Conservation (phyloP, 2,329 filamentous ascomycete genomes). For the Sclerotinia nivalis region DNA sequence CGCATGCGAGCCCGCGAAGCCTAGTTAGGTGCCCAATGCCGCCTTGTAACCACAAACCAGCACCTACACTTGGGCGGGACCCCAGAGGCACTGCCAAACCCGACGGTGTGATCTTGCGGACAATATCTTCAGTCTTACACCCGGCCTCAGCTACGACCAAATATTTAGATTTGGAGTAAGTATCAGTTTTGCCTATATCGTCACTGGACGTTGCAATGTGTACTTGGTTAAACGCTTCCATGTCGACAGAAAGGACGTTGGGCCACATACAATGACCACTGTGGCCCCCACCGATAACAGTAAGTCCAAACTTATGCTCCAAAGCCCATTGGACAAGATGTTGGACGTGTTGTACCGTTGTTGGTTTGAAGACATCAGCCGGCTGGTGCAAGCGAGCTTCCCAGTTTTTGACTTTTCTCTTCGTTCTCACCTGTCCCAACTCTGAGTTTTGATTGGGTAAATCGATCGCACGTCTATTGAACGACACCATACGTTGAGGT, state of each 20-base stretch:
- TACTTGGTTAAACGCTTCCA: constrained; percentile 56
- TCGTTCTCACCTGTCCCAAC: constrained; percentile 40
- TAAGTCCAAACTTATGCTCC: constrained; percentile 48
- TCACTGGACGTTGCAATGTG: constrained; percentile 43
- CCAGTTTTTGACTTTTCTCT: constrained; percentile 50
- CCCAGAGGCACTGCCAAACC: constrained; percentile 60
- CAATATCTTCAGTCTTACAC: constrained; percentile 56
- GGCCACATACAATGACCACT: constrained; percentile 58
- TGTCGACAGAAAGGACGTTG: constrained; percentile 57
- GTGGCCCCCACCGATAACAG: constrained; percentile 59
- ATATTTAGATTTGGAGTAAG: constrained; percentile 30
- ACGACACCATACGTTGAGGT: constrained; percentile 53
- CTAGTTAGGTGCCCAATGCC: constrained; percentile 52
- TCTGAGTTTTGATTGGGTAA: constrained; percentile 47
- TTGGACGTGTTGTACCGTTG: constrained; percentile 51
- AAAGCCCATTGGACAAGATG: constrained; percentile 58
- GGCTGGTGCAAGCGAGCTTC: constrained; percentile 51
- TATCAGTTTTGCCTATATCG: constrained; percentile 27
- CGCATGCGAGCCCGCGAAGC: constrained; percentile 57
- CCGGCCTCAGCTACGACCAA: constrained; percentile 56
- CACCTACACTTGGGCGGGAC: constrained; percentile 62
- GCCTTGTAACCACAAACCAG: constrained; percentile 64
- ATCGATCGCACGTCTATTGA: constrained; percentile 49
- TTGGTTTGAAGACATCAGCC: constrained; percentile 50
- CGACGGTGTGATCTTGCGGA: constrained; percentile 45